Base-by-base conservation (phyloP, 2,329 filamentous ascomycete species). In the Phialophora chinensis region DNA sequence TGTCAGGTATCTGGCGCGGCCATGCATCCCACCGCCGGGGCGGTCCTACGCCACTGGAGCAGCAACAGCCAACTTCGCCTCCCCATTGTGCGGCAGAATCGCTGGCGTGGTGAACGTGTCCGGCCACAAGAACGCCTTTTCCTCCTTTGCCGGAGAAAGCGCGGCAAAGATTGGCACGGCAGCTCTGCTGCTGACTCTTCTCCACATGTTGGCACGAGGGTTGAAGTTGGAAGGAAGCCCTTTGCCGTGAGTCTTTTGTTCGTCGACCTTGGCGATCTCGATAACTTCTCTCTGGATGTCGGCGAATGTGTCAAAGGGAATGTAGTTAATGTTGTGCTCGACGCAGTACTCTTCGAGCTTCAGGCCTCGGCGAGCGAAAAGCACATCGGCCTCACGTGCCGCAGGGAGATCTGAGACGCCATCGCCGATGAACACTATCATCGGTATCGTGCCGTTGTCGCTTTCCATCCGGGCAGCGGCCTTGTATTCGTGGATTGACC, bases 401-500 rank as follows among this genome's bases (percentile, higher is more conserved):
- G 88, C 88, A 0, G 88, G 84, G 1, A 90, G 81, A 73, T 90
- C 88, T 0, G 86, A 89, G 5, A 90, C 87, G 25, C 88, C 88
- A 73, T 90, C 88, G 57, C 88, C 88, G 70, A 90, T 89, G 78
- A 90, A 91, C 60, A 90, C 80, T 71, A 90, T 88, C 60, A 90
- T 79, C 0, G 88, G 88, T 55, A 90, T 83, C 2, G 86, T 86
- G 63, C 85, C 87, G 66, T 89, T 85, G 17, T 86, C 84, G 66
- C 83, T 84, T 56, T 83, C 78, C 4, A 86, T 75, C 68, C 84
- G 79, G 0, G 86, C 87, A 23, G 80, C 76, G 7, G 77, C 77
- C n/a, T 87, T 83, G 53, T 85, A 87, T 73, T 89, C 86, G 53
- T 85, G 83, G 65, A 91, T 86, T 3, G 86, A 88, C 6, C 86